Evolutionary conservation across 208 protist genomes (phyloP), one percentile per base, ranked within the genome.

Genomic region (Trypanosoma grayi): DNA sequence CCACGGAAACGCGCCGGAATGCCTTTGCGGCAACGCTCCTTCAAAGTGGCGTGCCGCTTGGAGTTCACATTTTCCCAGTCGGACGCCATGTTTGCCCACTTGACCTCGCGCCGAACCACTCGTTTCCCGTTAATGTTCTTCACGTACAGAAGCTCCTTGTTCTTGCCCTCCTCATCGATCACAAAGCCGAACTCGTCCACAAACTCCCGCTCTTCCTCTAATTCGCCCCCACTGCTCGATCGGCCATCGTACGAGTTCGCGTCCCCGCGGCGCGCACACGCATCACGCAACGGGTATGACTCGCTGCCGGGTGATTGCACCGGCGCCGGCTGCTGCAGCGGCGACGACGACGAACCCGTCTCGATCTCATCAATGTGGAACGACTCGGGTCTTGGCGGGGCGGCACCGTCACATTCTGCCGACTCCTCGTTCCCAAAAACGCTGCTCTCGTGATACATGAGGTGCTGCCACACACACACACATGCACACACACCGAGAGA

Each of bases 171-270:
- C 51, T 89, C 79, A 74, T 92, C 79, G 24, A 96, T 70, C 1
- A 92, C 69, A 46, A 96, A 96, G 36, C 90, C 90, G 60, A 96
- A 96, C 78, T 96, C 86, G 70, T 96, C 85, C 1, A 96, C 76
- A 46, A 96, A 88, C 56, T 70, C 62, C 53, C 79, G 73, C 56
- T 93, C 83, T 14, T 87, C 77, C 18, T 75, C 45, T 75, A 59
- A 34, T 80, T 75, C 28, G 78, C 69, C 13, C 36, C 9, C 16
- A 39, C 44, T 53, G 5, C 20, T n/a, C 37, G 44, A 2, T 37
- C 10, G 9, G 2, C 27, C 13, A 11, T 24, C 41, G 14, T 25
- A 7, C 0, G 3, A 22, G 13, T 37, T 22, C 33, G 9, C 37
- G 37, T 20, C 40, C 31, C 25, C 14, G 14, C 47, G n/a, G n/a